Base-by-base conservation (phyloP, 768 basidiomycete genomes). In the Agrocybe chaxingu region DNA sequence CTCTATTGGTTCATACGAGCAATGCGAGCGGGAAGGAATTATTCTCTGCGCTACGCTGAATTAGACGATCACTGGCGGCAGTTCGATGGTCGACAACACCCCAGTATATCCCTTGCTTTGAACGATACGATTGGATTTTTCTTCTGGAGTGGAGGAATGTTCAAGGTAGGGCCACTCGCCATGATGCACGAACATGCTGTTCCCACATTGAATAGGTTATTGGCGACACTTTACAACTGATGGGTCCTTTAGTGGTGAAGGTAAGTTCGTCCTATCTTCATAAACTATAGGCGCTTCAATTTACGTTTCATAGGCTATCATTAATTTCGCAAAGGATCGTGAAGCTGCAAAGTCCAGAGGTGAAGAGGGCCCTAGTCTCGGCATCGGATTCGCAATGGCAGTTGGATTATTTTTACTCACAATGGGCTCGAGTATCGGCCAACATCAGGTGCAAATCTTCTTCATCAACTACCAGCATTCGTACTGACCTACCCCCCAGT, bases 101-200 rank as follows among this genome's bases (percentile, higher is more conserved):
- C 84, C 0, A 84, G 81, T 56, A 64, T 86, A 10, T 73, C 75
- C 3, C 79, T 79, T 73, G 79, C 83, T 9, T 58, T 87, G 45
- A 84, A 84, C 57, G 83, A 84, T 56, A 74, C 78, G 4, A 70
- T 87, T 50, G 80, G 78, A 9, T 62, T 63, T 32, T 68, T 73
- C 24, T 86, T 86, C 66, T 88, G 86, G 86, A 65, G 68, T 36
- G 84, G 78, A 2, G 86, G 85, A 12, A 58, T 68, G 31, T 78
- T 79, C 68, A 85, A 85, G 71, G 78, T 78, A 16, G 32, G n/a
- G 12, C 31, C 16, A 4, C 4, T 2, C 45, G 35, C n/a, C 10
- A 29, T 16, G 12, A 7, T 13, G 11, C 13, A 32, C n/a, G 19
- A 10, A 41, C 12, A 19, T 12, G 48, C 8, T 4, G 32, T 16